A percentile compares a stretch with the other conserved stretches of the same genome.
Conservation (phyloP, 192 early-diverging fungal species). For the Entomortierella parvispora region DNA sequence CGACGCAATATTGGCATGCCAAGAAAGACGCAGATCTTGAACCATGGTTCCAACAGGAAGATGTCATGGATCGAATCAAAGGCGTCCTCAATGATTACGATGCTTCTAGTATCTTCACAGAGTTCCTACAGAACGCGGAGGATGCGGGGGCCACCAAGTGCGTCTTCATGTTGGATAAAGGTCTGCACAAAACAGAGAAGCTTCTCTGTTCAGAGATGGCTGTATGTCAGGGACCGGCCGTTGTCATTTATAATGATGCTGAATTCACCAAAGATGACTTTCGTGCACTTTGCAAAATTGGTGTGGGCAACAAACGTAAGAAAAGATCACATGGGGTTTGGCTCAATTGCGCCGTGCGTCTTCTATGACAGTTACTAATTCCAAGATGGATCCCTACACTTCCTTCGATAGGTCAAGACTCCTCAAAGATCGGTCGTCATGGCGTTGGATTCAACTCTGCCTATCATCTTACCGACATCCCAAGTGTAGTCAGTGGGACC, state of each 20-base stretch:
- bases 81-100: conserved; percentile 13
- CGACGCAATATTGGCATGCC: conserved; percentile 4
- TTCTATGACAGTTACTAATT: too few relatives aligned
- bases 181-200: not conserved
- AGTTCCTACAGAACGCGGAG: conserved; percentile 31
- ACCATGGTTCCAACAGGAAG: conserved; percentile 19
- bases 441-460: conserved; percentile 12
- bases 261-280: conserved; percentile 19
- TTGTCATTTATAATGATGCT: conserved; percentile 19
- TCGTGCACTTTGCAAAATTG: conserved; percentile 6
- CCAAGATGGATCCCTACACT: too few relatives aligned
- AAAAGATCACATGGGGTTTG: too few relatives aligned
- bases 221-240: conserved; percentile 26
- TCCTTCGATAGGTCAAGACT: not conserved
- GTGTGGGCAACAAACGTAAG: conserved; percentile 17
- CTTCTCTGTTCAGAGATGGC: conserved; percentile 7
- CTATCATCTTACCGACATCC: conserved; percentile 25
- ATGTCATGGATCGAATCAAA: conserved; percentile 31
- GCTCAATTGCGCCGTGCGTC: too few relatives aligned
- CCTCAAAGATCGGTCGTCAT: conserved; percentile 4
- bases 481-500: conserved; percentile 28
- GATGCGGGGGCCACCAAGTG: conserved; percentile 24
- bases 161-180: conserved; percentile 7
- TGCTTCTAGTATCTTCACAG: conserved; percentile 8
- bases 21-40: conserved; percentile 3